phyloP scores from a whole-genome alignment of 768 basidiomycete species.

The Thelephora ganbajun region DNA sequence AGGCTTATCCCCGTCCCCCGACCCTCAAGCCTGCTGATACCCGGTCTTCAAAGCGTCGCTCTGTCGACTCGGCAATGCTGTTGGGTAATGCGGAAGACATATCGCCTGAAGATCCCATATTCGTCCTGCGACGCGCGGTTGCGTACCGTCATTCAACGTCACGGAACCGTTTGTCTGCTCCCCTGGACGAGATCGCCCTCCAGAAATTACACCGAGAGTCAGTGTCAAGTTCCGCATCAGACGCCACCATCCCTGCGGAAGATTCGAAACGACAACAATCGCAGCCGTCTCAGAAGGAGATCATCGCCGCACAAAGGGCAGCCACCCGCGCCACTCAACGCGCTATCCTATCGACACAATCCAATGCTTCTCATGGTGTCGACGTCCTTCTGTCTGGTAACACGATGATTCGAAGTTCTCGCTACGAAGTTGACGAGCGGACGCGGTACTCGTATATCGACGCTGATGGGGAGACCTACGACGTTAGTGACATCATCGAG shows the following conservation, averaged over 20 bases:
- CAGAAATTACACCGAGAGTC: conserved; percentile 61
- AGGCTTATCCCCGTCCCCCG: conserved; percentile 70
- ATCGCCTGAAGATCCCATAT: conserved; percentile 71
- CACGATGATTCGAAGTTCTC: conserved; percentile 72
- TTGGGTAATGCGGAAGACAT: conserved; percentile 66
- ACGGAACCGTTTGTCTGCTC: conserved; percentile 59
- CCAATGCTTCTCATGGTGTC: conserved; percentile 76
- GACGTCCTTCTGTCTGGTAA: conserved; percentile 81
- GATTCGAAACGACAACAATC: conserved; percentile 21
- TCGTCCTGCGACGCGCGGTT: conserved; percentile 74
- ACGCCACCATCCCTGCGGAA: conserved; percentile 19
- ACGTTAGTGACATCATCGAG: conserved; percentile 88
- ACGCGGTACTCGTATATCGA: conserved; percentile 93
- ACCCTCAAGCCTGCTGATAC: conserved; percentile 49
- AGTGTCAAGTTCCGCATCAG: conserved; percentile 38
- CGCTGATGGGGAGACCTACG: conserved; percentile 78
- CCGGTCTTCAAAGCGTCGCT: conserved; percentile 63
- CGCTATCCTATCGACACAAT: conserved; percentile 72
- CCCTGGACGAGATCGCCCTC: conserved; percentile 74
- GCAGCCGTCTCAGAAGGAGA: conserved; percentile 60
- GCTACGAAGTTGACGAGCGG: conserved; percentile 52
- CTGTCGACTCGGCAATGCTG: conserved; percentile 65
- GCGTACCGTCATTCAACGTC: conserved; percentile 60
- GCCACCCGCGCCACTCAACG: conserved; percentile 64
- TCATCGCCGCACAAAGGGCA: conserved; percentile 87